A percentile compares a stretch with the other conserved stretches of the same genome.
phyloP scores from a whole-genome alignment of 108 stramenopile genomes.

The Nitzschia sp. region DNA sequence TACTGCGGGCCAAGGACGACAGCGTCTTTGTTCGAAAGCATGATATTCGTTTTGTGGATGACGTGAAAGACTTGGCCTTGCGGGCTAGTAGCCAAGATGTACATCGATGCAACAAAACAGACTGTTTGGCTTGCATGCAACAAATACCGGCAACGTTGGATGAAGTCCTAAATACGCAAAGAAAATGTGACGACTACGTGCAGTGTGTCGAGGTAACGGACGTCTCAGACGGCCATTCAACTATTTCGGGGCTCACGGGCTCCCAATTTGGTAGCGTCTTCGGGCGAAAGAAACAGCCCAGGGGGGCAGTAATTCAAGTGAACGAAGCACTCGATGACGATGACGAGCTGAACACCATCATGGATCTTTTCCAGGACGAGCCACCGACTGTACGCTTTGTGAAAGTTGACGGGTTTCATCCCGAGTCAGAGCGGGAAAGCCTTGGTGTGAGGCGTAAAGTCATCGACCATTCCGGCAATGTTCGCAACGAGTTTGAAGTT shows the following conservation, averaged over 20 bases:
- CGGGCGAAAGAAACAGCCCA: not conserved
- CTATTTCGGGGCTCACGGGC: not conserved
- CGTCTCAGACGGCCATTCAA: not conserved
- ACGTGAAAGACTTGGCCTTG: not conserved
- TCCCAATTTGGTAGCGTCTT: not conserved
- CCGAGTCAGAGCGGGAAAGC: not conserved
- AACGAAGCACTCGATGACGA: not conserved
- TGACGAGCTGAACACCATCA: not conserved
- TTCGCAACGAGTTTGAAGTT: conserved; percentile 12
- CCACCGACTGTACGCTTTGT: not conserved
- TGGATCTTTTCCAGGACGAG: conserved; percentile 1
- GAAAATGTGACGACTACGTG: not conserved
- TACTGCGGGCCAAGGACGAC: not conserved
- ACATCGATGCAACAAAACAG: not conserved
- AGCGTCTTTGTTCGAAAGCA: not conserved
- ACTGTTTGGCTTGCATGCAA: not conserved
- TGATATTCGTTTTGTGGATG: not conserved
- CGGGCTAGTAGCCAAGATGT: not conserved
- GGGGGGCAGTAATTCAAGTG: not conserved
- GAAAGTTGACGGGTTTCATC: not conserved
- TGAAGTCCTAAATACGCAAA: not conserved
- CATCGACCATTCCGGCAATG: conserved; percentile 1
- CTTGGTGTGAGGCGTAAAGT: not conserved
- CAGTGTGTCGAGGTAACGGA: not conserved
- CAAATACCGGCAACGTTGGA: not conserved